These are phyloP conservation scores for Rhizoclosmatium globosum DNA, from an alignment of 192 early-diverging fungal species.

Conservation along the genomic window DNA sequence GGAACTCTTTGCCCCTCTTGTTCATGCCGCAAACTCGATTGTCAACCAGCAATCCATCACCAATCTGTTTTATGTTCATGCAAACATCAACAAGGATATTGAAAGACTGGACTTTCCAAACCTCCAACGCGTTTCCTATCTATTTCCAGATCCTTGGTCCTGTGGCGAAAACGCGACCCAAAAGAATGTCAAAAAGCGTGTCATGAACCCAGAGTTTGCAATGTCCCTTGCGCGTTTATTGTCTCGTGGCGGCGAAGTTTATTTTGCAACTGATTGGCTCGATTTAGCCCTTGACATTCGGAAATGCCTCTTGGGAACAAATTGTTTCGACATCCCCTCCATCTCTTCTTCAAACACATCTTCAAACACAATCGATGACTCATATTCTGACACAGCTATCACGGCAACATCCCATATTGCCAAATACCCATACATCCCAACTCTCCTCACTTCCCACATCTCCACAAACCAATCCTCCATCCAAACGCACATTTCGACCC, in stretches of 20 bases:
- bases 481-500: not conserved
- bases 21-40: slow-evolving; percentile 17
- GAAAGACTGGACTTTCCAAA: slow-evolving; percentile 33
- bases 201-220: slow-evolving; percentile 40
- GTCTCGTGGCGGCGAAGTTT: slow-evolving; percentile 31
- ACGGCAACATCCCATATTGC: slow-evolving; percentile 3
- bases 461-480: not conserved
- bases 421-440: slow-evolving; percentile 14
- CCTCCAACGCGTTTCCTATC: slow-evolving; percentile 29
- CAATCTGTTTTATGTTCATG: slow-evolving; percentile 37
- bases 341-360: not conserved
- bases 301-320: slow-evolving; percentile 21
- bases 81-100: slow-evolving; percentile 36
- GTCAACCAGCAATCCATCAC: not conserved
- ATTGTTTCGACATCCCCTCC: slow-evolving; percentile 35
- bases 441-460: not conserved
- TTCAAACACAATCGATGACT: too few relatives aligned
- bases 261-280: slow-evolving; percentile 43
- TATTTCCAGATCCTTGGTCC: slow-evolving; percentile 43
- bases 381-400: not conserved
- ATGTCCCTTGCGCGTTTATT: slow-evolving; percentile 13
- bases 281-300: slow-evolving; percentile 43
- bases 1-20: slow-evolving; percentile 38
- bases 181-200: slow-evolving; percentile 39
- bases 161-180: slow-evolving; percentile 23